Evolutionary conservation across 139 green algal species (phyloP).

Genomic region (Haematococcus sp.): DNA sequence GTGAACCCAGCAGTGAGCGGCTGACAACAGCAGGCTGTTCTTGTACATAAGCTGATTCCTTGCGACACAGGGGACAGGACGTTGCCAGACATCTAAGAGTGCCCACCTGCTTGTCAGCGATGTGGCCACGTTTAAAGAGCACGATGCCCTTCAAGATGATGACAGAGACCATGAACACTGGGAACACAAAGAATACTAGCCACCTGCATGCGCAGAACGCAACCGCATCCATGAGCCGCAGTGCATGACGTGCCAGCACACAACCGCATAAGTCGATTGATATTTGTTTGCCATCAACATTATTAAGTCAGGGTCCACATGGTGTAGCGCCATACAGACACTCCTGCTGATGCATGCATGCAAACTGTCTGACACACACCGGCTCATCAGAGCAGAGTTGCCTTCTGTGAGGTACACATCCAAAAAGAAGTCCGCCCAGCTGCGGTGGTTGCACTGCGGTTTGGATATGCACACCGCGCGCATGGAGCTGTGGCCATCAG

Average conservation of each 20-base stretch:
- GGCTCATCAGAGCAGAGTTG: conserved; percentile 68
- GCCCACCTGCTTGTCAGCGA: conserved; percentile 74
- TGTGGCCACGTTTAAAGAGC: conserved; percentile 75
- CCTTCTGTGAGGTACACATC: conserved; percentile 82
- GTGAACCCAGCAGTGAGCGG: no score
- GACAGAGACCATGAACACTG: conserved; percentile 76
- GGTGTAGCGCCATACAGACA: no score
- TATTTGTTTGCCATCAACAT: not conserved
- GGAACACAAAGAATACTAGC: conserved; percentile 80
- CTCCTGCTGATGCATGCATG: no score
- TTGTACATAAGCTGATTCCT: no score
- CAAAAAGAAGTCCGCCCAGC: conserved; percentile 90
- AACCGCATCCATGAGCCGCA: not conserved
- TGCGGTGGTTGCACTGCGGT: conserved; percentile 86
- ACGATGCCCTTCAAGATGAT: conserved; percentile 60
- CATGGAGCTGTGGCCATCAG: no score
- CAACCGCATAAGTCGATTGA: no score
- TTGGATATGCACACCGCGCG: not conserved
- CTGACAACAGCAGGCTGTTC: no score
- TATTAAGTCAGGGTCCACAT: not conserved
- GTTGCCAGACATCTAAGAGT: no score
- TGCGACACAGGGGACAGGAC: no score
- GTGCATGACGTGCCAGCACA: not conserved
- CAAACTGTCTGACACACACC: conserved; percentile 31
- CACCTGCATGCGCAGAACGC: conserved; percentile 41